Conservation (phyloP, 805 yeast genomes). For the Candida multigemmis region DNA sequence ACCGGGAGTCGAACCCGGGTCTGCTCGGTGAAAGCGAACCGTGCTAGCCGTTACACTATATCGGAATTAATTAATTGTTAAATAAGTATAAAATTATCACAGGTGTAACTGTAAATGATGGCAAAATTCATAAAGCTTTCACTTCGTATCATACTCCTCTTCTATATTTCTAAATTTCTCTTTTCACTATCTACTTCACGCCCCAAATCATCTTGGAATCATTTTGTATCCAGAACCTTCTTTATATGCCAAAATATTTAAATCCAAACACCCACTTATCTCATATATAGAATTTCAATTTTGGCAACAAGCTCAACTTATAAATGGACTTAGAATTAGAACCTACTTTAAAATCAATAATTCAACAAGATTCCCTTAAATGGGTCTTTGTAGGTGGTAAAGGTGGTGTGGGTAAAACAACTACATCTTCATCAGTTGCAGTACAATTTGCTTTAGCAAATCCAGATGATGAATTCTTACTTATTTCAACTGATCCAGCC, state of each 20-base stretch:
- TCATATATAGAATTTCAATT: too few species aligned
- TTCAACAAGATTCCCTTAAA: slow-evolving; percentile 58
- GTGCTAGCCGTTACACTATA: slow-evolving; percentile 48
- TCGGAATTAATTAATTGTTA: slow-evolving; percentile 25
- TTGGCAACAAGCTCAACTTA: too few species aligned
- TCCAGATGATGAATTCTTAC: slow-evolving; percentile 70
- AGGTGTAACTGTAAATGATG: too few species aligned
- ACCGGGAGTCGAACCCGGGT: slow-evolving; percentile 85
- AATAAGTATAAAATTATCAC: too few species aligned
- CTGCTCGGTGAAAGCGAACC: slow-evolving; percentile 47
- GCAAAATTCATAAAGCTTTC: too few species aligned
- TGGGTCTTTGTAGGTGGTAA: slow-evolving; percentile 99
- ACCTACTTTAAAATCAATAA: slow-evolving; percentile 61
- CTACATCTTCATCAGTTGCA: slow-evolving; percentile 92
- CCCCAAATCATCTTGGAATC: too few species aligned
- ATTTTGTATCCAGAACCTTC: too few species aligned
- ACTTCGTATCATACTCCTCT: too few species aligned
- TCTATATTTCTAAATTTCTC: too few species aligned
- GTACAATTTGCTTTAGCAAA: slow-evolving; percentile 83
- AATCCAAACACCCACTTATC: too few species aligned
- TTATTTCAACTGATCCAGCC: slow-evolving; percentile 97
- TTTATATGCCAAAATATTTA: too few species aligned
- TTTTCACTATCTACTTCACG: too few species aligned
- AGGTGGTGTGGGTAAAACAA: slow-evolving; percentile 99
- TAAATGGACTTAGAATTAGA: slow-evolving; percentile 56